Percentiles rank a stretch among this genome's conserved stretches.
Conservation (phyloP, 768 basidiomycete genomes). For the Tremella yokohamensis region DNA sequence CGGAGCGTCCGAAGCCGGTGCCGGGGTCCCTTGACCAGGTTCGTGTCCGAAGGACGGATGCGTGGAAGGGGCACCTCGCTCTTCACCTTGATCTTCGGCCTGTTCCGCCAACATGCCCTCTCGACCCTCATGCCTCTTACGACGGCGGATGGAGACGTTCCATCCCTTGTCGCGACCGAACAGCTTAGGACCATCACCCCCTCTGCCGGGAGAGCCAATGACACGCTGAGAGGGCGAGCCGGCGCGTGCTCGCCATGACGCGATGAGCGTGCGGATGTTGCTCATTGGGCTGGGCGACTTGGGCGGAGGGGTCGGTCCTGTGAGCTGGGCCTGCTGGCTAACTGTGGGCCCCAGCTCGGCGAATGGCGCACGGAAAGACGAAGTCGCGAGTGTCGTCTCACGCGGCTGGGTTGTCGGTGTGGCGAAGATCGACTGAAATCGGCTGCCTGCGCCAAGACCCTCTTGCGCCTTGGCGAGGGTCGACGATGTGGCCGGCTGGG, state of each 20-base stretch:
- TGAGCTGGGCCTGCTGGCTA: too few relatives aligned
- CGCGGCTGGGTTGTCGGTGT: neutral
- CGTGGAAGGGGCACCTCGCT: neutral
- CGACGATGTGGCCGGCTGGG: neutral
- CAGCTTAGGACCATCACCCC: slow-evolving; percentile 10
- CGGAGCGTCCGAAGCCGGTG: too few relatives aligned
- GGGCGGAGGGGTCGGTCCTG: slow-evolving; percentile 14
- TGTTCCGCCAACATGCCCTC: slow-evolving; percentile 29
- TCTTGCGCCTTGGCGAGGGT: too few relatives aligned
- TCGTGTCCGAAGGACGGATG: neutral
- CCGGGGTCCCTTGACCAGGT: too few relatives aligned
- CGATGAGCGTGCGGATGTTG: slow-evolving; percentile 34
- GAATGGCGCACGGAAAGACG: slow-evolving; percentile 8
- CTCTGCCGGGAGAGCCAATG: slow-evolving; percentile 22
- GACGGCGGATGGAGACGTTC: slow-evolving; percentile 39
- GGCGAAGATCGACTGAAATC: slow-evolving; percentile 11
- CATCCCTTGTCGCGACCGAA: slow-evolving; percentile 29
- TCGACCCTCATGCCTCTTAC: slow-evolving; percentile 23
- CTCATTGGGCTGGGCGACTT: slow-evolving; percentile 31
- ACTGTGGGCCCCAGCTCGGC: slow-evolving; percentile 3
- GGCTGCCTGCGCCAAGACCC: too few relatives aligned
- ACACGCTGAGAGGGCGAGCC: slow-evolving; percentile 31
- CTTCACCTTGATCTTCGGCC: slow-evolving; percentile 15
- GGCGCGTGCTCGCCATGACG: slow-evolving; percentile 35
- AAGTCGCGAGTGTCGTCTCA: neutral